Conservation (phyloP, 106 monocot species). For the Amphibolis antarctica region DNA sequence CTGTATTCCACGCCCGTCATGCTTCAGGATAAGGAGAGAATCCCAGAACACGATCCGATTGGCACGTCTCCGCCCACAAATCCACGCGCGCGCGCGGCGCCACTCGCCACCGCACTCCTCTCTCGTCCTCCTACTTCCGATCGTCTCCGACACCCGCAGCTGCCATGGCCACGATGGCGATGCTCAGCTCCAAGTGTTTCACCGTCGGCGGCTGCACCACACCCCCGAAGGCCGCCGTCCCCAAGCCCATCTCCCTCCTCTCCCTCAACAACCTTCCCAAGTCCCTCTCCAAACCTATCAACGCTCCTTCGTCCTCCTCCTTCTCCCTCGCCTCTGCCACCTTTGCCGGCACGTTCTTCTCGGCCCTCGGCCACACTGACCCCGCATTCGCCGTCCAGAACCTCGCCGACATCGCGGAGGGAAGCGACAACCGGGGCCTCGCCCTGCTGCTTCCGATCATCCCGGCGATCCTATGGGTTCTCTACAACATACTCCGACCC, state of each 20-base stretch:
- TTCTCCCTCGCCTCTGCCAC: constrained; percentile 22
- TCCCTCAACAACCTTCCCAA: constrained; percentile 13
- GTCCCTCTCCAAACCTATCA: not conserved
- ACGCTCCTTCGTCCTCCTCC: not conserved
- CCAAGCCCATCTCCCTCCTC: constrained; percentile 36
- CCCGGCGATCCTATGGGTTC: constrained; percentile 61
- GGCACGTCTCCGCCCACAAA: not conserved
- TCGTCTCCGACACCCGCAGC: constrained; percentile 33
- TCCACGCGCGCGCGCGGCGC: not conserved
- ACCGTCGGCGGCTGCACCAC: constrained; percentile 8
- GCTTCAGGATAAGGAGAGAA: constrained; percentile 35
- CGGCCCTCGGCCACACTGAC: constrained; percentile 43
- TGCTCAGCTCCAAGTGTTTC: constrained; percentile 50
- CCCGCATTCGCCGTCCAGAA: constrained; percentile 69
- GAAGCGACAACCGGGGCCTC: constrained; percentile 62
- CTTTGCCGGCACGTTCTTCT: constrained; percentile 63
- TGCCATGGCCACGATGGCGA: constrained; percentile 53
- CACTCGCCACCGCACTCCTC: not conserved
- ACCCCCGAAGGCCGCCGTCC: constrained; percentile 10
- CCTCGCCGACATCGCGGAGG: constrained; percentile 72
- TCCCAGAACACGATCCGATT: constrained; percentile 20
- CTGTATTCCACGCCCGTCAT: not conserved
- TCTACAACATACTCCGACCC: constrained; percentile 68
- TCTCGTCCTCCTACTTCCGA: not conserved
- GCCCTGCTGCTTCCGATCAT: constrained; percentile 63